These are phyloP conservation scores for Tuctoria greenei DNA, from an alignment of 176 grass and related monocot species.

Conservation along the genomic window DNA sequence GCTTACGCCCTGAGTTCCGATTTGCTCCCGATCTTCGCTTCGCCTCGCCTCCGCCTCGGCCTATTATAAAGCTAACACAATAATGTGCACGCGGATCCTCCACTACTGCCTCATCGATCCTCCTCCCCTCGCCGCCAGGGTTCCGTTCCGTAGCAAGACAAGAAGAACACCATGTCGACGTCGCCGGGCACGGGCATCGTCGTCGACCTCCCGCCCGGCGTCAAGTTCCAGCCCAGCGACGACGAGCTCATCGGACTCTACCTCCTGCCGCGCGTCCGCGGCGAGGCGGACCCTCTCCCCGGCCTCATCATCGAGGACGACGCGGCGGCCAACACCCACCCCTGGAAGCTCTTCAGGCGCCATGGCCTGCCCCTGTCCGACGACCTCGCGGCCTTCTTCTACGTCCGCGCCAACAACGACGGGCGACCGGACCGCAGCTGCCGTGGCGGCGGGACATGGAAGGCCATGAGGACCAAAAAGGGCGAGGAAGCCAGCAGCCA, in stretches of 20 bases:
- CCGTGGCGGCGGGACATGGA: background rate
- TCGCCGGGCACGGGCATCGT: no score
- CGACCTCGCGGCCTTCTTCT: constrained; percentile 1
- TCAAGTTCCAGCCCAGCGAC: background rate
- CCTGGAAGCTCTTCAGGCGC: constrained; percentile 22
- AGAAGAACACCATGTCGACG: background rate
- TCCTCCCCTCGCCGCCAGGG: no score
- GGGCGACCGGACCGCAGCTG: background rate
- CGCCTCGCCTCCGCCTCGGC: no score
- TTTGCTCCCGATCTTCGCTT: no score
- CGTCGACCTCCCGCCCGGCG: background rate
- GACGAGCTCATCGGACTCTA: background rate
- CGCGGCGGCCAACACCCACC: background rate
- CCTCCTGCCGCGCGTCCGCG: background rate
- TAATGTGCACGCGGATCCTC: no score
- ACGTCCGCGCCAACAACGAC: background rate
- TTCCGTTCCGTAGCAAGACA: no score
- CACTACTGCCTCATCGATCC: no score
- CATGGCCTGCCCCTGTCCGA: background rate
- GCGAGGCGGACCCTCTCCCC: background rate
- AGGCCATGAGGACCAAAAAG: background rate
- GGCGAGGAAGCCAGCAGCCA: background rate
- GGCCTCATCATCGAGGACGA: constrained; percentile 10
- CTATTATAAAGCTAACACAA: no score
- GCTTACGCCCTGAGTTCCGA: no score